Evolutionary conservation across 257 asterid species (phyloP).

Genomic region (Petunia secreta): DNA sequence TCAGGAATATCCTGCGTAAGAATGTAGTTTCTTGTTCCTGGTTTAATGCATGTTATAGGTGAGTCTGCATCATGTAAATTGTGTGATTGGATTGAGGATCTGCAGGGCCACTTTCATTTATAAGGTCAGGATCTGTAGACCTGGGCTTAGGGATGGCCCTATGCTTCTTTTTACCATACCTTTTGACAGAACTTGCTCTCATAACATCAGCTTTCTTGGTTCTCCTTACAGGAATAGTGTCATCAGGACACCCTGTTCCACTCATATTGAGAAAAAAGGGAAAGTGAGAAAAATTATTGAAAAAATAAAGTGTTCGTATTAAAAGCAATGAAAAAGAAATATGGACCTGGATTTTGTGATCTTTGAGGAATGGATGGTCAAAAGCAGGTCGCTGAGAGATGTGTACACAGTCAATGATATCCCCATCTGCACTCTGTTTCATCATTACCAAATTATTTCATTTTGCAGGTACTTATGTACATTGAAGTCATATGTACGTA

Average conservation of each 20-base stretch:
- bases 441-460: constrained; percentile 16
- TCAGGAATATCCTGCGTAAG: neutral
- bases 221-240: constrained; percentile 75
- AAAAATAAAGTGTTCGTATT: neutral
- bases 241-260: constrained; percentile 62
- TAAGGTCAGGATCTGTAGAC: constrained; percentile 74
- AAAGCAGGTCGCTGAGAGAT: constrained; percentile 84
- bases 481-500: too few species aligned
- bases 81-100: neutral
- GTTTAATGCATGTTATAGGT: neutral
- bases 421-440: constrained; percentile 87
- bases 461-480: too few species aligned
- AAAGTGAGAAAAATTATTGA: neutral
- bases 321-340: neutral
- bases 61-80: neutral
- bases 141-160: constrained; percentile 63
- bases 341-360: constrained; percentile 85
- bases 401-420: constrained; percentile 83
- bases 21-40: neutral
- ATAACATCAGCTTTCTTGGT: constrained; percentile 75
- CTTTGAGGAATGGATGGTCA: constrained; percentile 91
- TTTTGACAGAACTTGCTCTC: constrained; percentile 81
- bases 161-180: constrained; percentile 78
- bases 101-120: constrained; percentile 63
- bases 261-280: constrained; percentile 43